Conservation (phyloP, 2,329 filamentous ascomycete species). For the Bertia moriformis region DNA sequence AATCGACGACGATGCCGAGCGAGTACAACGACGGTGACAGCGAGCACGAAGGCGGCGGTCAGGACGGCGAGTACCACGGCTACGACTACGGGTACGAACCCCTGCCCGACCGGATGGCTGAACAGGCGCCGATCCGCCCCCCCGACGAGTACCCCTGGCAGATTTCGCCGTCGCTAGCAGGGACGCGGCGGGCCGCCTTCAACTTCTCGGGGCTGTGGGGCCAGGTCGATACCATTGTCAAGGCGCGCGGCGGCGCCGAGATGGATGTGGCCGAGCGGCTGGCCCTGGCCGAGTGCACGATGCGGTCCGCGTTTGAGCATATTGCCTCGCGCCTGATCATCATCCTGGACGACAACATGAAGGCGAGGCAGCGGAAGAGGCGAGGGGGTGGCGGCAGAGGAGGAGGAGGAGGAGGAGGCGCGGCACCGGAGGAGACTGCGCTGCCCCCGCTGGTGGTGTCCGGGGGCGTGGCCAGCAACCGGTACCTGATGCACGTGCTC, state of each 20-base stretch:
- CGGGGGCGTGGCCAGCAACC: conserved; percentile 81
- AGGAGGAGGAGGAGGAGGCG: conserved; percentile 3
- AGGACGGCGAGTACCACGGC: conserved; percentile 4
- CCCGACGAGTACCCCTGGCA: conserved; percentile 46
- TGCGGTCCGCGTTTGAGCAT: conserved; percentile 79
- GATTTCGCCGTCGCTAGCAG: conserved; percentile 52
- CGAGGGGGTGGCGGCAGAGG: conserved; percentile 6
- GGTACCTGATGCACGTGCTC: conserved; percentile 58
- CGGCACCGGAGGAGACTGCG: neutral
- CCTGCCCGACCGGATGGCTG: conserved; percentile 39
- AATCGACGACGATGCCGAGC: too few species aligned
- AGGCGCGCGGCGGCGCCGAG: conserved; percentile 1
- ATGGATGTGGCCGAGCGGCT: conserved; percentile 40
- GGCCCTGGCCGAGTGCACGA: conserved; percentile 55
- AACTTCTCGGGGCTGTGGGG: conserved; percentile 64
- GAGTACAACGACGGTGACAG: conserved; percentile 8
- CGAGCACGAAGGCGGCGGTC: conserved; percentile 2
- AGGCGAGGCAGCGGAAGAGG: conserved; percentile 4
- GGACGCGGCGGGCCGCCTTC: conserved; percentile 43
- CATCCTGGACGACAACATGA: conserved; percentile 33
- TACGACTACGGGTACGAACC: conserved; percentile 39
- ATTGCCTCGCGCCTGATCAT: conserved; percentile 61
- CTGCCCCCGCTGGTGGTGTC: conserved; percentile 45
- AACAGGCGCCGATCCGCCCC: conserved; percentile 28
- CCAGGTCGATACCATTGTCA: conserved; percentile 41